Evolutionary conservation across 148 eudicot species (phyloP).

Genomic region (Vaccinium corymbosum): DNA sequence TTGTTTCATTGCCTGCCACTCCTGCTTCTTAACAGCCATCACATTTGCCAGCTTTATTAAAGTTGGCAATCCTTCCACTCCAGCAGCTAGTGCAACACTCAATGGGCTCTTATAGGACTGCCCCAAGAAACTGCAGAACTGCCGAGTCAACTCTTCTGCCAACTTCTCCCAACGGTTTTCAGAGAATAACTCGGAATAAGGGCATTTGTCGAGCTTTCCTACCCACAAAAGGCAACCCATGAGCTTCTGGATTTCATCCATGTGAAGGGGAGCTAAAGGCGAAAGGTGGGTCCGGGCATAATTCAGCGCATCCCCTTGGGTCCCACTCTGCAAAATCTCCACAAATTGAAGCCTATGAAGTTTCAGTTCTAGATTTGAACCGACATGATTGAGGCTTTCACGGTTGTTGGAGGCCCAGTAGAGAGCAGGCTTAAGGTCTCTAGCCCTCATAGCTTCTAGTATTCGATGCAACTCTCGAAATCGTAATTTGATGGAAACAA

Average conservation of each 20-base stretch:
- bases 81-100: slow-evolving; percentile 47
- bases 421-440: slow-evolving; percentile 46
- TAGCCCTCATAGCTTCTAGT: slow-evolving; percentile 36
- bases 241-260: slow-evolving; percentile 50
- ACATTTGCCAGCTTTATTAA: slow-evolving; percentile 43
- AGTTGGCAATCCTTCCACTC: slow-evolving; percentile 50
- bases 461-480: slow-evolving; percentile 45
- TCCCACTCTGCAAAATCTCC: slow-evolving; percentile 36
- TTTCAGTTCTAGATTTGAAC: slow-evolving; percentile 37
- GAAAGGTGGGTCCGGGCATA: slow-evolving; percentile 40
- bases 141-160: slow-evolving; percentile 35
- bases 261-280: slow-evolving; percentile 37
- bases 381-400: slow-evolving; percentile 37
- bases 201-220: slow-evolving; percentile 49
- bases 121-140: slow-evolving; percentile 45
- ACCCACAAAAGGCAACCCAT: slow-evolving; percentile 48
- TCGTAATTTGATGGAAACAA: slow-evolving; percentile 28
- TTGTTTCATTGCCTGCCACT: slow-evolving; percentile 50
- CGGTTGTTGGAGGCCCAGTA: slow-evolving; percentile 42
- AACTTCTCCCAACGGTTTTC: slow-evolving; percentile 39
- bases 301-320: slow-evolving; percentile 35
- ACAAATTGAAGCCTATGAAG: slow-evolving; percentile 41
- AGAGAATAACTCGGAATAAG: slow-evolving; percentile 33
- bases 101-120: slow-evolving; percentile 41
- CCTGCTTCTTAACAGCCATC: slow-evolving; percentile 43